These are phyloP conservation scores for Schizothecium vesticola DNA, from an alignment of 495 filamentous ascomycete genomes.

Conservation along the genomic window DNA sequence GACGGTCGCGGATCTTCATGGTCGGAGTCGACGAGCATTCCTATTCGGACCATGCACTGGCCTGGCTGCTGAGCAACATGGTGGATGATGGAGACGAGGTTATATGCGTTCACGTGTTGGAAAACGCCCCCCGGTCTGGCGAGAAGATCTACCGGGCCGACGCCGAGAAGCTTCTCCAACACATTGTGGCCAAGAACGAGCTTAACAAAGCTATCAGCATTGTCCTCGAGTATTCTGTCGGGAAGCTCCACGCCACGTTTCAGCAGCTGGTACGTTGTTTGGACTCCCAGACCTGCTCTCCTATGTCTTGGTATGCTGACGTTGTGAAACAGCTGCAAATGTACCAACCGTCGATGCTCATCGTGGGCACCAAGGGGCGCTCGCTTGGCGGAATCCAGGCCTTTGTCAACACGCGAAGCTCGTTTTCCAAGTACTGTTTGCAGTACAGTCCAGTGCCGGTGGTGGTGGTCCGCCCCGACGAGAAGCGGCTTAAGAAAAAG, in stretches of 20 bases:
- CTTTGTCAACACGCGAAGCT: constrained; percentile 72
- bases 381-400: constrained; percentile 84
- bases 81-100: constrained; percentile 97
- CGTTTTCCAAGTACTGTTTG: constrained; percentile 93
- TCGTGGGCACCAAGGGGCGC: constrained; percentile 87
- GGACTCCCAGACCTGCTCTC: background rate
- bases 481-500: constrained; percentile 90
- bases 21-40: constrained; percentile 92
- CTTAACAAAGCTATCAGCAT: constrained; percentile 81
- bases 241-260: constrained; percentile 88
- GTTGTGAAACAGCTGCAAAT: constrained; percentile 65
- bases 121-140: constrained; percentile 71
- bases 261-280: constrained; percentile 71
- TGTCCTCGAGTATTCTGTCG: constrained; percentile 82
- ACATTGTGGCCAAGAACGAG: constrained; percentile 80
- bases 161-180: constrained; percentile 66
- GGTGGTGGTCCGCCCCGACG: constrained; percentile 85
- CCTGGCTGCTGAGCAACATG: constrained; percentile 90
- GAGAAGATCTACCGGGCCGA: constrained; percentile 78
- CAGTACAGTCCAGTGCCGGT: constrained; percentile 97
- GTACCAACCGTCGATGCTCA: constrained; percentile 90
- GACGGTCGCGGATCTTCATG: constrained; percentile 84
- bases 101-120: constrained; percentile 85
- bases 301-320: background rate
- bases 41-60: constrained; percentile 90